Evolutionary conservation across 2,329 filamentous ascomycete genomes (phyloP), one percentile per base, ranked within the genome.

Genomic region (Cytospora leucostoma): DNA sequence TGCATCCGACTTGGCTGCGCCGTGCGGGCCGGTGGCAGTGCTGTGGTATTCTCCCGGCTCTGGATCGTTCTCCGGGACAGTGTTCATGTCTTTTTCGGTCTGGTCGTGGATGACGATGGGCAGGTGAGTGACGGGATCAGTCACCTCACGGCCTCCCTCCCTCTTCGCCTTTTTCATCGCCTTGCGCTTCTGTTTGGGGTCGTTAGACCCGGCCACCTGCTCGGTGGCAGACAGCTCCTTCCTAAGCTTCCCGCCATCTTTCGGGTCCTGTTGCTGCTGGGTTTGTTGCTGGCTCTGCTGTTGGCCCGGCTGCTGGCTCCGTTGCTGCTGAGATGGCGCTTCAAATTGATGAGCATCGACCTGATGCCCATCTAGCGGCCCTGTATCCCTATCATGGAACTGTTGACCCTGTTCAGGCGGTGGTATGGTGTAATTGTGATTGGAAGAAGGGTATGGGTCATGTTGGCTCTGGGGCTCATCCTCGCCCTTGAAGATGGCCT

Each of bases 41-140:
- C 70, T 68, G 54, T 75, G 73, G n/a, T 75, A 69, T 1, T 72
- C 68, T 2, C 77, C 78, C 19, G 74, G 71, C 56, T 74, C 71
- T 0, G 74, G 66, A 13, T 72, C 66, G 51, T 77, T 77, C 50
- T 75, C 73, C 2, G 74, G 76, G 58, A 60, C 74, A n/a, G 65
- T 74, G 17, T 77, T 70, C 13, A 91, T 76, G 59, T 89, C 86
- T 47, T 85, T 82, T 34, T 82, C 79, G 0, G 88, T 90, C 69
- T 87, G 87, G 70, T 91, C 89, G 70, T 89, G 86, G 40, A 91
- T 88, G 40, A 76, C 78, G 55, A 91, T 81, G 1, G 88, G 88
- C 3, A 91, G 78, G 74, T 91, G 89, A 1, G 89, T 92, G 47
- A 91, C 82, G 0, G 88, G 88, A 70, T 92, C 89, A 1, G 88